Percentiles rank a stretch among this genome's conserved stretches.
phyloP scores from a whole-genome alignment of 2,329 filamentous ascomycete species.

The Trichoderma sp. region DNA sequence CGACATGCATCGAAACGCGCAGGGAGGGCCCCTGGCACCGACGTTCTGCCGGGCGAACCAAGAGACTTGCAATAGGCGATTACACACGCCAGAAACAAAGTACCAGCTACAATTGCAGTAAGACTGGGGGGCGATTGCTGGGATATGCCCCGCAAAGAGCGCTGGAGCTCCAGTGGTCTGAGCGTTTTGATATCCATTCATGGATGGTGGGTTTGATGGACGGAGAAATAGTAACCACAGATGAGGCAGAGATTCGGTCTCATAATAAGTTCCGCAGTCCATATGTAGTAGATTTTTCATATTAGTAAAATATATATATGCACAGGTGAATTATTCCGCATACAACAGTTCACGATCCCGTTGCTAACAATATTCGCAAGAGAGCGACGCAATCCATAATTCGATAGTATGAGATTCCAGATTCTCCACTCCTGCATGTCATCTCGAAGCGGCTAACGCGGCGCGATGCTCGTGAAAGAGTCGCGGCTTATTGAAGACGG shows the following conservation, averaged over 20 bases:
- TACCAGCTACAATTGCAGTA: neutral
- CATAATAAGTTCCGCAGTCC: neutral
- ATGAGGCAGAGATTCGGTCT: neutral
- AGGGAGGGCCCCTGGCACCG: constrained; percentile 10
- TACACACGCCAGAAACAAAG: neutral
- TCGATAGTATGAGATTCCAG: neutral
- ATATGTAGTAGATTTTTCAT: too few relatives aligned
- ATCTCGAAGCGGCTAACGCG: neutral
- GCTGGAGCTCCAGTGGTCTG: neutral
- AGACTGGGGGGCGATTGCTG: neutral
- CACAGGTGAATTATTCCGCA: neutral
- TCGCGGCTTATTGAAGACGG: neutral
- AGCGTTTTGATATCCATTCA: neutral
- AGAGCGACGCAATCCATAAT: neutral
- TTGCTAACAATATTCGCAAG: neutral
- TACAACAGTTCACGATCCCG: neutral
- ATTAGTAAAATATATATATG: neutral
- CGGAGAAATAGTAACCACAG: neutral
- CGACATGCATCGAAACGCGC: neutral
- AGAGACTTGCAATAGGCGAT: neutral
- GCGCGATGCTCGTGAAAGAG: neutral
- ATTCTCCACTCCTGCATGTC: neutral
- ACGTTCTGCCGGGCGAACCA: constrained; percentile 18
- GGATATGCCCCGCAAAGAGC: constrained; percentile 2
- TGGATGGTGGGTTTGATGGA: neutral